Percentiles rank a stretch among this genome's conserved stretches.
These are phyloP conservation scores for Aspergillus transmontanensis DNA, from an alignment of 2,329 filamentous ascomycete genomes.

Conservation along the genomic window DNA sequence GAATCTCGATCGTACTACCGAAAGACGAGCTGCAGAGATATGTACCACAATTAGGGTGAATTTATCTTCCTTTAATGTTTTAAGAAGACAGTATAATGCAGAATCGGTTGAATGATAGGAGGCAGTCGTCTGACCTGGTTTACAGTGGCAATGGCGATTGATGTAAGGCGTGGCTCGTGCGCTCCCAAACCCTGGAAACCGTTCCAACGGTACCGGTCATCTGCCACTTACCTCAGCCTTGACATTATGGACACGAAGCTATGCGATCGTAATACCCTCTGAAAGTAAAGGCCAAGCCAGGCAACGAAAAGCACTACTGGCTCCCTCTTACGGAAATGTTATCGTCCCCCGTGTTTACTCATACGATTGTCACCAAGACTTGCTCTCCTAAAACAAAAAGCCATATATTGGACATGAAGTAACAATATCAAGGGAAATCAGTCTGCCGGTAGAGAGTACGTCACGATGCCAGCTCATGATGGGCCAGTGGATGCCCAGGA, in stretches of 20 bases:
- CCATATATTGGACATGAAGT: background rate
- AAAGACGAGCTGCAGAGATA: background rate
- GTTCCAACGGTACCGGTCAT: background rate
- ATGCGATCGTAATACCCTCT: too few relatives aligned
- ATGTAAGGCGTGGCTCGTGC: background rate
- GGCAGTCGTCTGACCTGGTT: background rate
- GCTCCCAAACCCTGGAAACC: background rate
- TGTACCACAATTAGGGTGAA: background rate
- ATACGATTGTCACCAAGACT: too few relatives aligned
- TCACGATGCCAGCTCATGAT: background rate
- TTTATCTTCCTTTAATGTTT: background rate
- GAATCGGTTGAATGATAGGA: background rate
- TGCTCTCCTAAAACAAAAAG: background rate
- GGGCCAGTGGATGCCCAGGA: background rate
- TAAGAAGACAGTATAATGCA: background rate
- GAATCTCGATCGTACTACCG: background rate
- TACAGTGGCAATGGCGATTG: background rate
- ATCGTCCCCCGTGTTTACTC: too few relatives aligned
- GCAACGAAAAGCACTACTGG: too few relatives aligned
- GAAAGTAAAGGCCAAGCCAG: too few relatives aligned
- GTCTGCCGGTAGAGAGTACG: background rate
- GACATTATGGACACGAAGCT: too few relatives aligned
- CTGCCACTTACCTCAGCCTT: background rate
- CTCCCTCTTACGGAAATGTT: too few relatives aligned
- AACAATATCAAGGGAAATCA: background rate